Evolutionary conservation across 768 basidiomycete genomes (phyloP).

Genomic region (Tephrocybe sp.): DNA sequence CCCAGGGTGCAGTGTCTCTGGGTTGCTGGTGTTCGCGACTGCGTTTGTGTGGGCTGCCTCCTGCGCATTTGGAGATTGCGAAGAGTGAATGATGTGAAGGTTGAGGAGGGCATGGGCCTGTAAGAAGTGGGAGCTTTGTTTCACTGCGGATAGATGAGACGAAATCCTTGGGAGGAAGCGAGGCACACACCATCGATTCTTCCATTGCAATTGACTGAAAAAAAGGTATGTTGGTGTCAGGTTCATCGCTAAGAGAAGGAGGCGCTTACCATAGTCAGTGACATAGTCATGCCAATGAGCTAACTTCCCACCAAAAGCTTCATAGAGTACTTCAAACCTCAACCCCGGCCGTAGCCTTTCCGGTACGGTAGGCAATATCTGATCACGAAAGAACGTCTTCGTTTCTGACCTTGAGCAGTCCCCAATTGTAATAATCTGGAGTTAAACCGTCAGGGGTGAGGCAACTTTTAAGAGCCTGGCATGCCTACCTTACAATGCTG

Average conservation of each 20-base stretch:
- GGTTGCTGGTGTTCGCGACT: constrained; percentile 36
- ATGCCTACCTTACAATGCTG: constrained; percentile 73
- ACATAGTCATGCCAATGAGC: constrained; percentile 84
- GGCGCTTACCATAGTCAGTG: constrained; percentile 62
- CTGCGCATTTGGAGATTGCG: constrained; percentile 48
- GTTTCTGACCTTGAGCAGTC: constrained; percentile 78
- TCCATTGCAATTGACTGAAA: constrained; percentile 72
- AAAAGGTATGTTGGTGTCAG: no score
- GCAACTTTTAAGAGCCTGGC: no score
- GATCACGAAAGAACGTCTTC: constrained; percentile 62
- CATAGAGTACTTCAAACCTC: constrained; percentile 72
- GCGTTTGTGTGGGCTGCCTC: constrained; percentile 30
- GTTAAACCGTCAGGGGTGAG: not conserved
- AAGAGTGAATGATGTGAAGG: constrained; percentile 84
- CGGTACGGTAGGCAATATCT: constrained; percentile 68
- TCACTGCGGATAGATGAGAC: constrained; percentile 43
- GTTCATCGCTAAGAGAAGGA: not conserved
- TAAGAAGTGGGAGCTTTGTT: constrained; percentile 79
- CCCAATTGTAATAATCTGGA: constrained; percentile 73
- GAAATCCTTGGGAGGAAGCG: not conserved
- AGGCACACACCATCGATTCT: constrained; percentile 58
- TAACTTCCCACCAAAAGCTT: constrained; percentile 82
- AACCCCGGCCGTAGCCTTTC: constrained; percentile 53
- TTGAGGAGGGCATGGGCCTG: constrained; percentile 85
- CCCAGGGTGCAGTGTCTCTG: constrained; percentile 55